Evolutionary conservation across 371 early-diverging fungal genomes (phyloP).

Genomic region (Mucor circinelloides): DNA sequence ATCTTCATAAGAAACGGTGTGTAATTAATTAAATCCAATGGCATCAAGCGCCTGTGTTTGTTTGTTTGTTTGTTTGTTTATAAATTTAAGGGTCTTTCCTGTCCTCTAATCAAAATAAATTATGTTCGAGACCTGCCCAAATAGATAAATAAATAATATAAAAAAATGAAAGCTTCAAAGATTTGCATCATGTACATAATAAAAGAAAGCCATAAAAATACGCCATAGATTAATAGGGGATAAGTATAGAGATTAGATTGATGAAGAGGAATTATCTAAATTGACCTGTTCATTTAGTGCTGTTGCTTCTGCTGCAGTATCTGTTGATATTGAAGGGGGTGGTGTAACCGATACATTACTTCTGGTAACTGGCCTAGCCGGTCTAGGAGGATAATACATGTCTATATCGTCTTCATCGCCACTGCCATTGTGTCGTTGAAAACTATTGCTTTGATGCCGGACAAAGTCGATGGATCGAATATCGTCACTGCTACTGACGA

Average conservation of each 20-base stretch:
- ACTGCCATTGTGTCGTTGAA: not conserved
- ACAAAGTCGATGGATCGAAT: constrained; percentile 20
- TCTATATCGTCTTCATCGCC: constrained; percentile 5
- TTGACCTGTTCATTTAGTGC: not conserved
- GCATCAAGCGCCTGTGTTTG: not conserved
- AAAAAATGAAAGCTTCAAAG: too few species aligned
- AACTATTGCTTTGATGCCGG: constrained; percentile 2
- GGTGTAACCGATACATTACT: constrained; percentile 2
- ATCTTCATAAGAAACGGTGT: too few species aligned
- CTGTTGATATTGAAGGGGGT: not conserved
- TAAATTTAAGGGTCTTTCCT: not conserved
- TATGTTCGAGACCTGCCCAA: not conserved
- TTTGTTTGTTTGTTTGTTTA: not conserved
- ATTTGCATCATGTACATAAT: not conserved
- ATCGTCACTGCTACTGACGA: constrained; percentile 13
- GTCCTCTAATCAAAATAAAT: not conserved
- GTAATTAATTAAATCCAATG: not conserved
- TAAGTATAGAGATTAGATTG: not conserved
- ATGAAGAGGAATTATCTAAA: not conserved
- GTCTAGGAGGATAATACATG: constrained; percentile 11
- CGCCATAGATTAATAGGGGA: not conserved
- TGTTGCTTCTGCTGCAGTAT: not conserved
- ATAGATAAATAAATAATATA: not conserved
- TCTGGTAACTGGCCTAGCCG: constrained; percentile 13
- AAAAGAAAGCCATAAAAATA: not conserved